These are phyloP conservation scores for Lachancea sp. DNA, from an alignment of 805 yeast genomes.

Conservation along the genomic window DNA sequence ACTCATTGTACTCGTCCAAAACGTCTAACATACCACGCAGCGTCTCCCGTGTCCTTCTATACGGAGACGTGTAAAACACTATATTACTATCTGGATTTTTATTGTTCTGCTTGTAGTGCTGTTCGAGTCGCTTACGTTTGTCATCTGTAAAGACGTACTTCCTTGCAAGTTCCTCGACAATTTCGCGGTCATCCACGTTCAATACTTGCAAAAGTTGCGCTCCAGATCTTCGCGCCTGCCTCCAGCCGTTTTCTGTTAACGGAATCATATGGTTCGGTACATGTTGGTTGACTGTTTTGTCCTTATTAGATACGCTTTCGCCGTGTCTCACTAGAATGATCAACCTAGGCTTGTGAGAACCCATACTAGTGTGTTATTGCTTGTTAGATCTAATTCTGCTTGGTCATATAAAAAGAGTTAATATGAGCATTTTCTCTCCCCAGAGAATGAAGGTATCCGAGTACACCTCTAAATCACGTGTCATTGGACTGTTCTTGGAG, in stretches of 20 bases:
- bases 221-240: constrained; percentile 59
- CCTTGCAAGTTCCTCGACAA: constrained; percentile 18
- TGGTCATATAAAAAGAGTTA: too few species aligned
- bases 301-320: constrained; percentile 84
- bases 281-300: constrained; percentile 70
- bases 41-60: constrained; percentile 77
- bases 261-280: constrained; percentile 78
- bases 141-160: constrained; percentile 16
- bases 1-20: constrained; percentile 34
- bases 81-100: constrained; percentile 47
- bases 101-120: constrained; percentile 31
- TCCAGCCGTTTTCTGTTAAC: constrained; percentile 63
- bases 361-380: background rate
- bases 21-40: constrained; percentile 62
- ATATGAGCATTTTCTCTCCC: too few species aligned
- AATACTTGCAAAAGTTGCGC: constrained; percentile 34
- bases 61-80: constrained; percentile 81
- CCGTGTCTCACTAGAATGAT: constrained; percentile 85
- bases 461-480: too few species aligned
- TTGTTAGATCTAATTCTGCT: background rate
- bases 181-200: constrained; percentile 20
- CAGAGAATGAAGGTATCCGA: too few species aligned
- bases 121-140: constrained; percentile 15
- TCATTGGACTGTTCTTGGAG: too few species aligned
- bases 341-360: constrained; percentile 39